Percentiles rank a stretch among this genome's conserved stretches.
phyloP scores from a whole-genome alignment of 192 early-diverging fungal genomes.

The Coemansia sp. region DNA sequence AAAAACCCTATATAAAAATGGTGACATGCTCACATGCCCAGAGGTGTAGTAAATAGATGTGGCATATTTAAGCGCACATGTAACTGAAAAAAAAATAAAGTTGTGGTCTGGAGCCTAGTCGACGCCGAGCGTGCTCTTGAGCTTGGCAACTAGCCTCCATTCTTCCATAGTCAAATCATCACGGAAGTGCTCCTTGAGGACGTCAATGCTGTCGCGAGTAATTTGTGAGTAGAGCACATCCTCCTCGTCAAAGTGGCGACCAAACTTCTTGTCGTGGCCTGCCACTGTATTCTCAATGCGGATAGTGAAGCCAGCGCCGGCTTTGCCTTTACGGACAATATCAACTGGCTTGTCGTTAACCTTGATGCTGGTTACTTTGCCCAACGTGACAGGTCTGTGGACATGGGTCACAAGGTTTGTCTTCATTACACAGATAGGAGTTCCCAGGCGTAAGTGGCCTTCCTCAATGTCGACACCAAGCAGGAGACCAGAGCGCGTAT shows the following conservation, averaged over 20 bases:
- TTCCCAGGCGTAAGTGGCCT: slow-evolving; percentile 85
- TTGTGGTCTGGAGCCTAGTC: slow-evolving; percentile 12
- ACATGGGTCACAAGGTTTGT: slow-evolving; percentile 72
- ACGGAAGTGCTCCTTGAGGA: slow-evolving; percentile 93
- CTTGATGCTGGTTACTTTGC: slow-evolving; percentile 91
- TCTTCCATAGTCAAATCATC: slow-evolving; percentile 90
- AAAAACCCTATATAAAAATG: too few species aligned
- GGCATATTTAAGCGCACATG: too few species aligned
- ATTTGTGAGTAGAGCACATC: slow-evolving; percentile 83
- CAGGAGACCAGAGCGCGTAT: slow-evolving; percentile 92
- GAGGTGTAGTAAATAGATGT: too few species aligned
- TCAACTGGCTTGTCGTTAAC: slow-evolving; percentile 86
- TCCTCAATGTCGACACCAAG: slow-evolving; percentile 94
- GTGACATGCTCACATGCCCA: too few species aligned
- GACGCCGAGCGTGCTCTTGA: slow-evolving; percentile 74
- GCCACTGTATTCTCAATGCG: slow-evolving; percentile 87
- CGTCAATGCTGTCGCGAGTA: slow-evolving; percentile 89
- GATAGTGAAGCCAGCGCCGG: slow-evolving; percentile 79
- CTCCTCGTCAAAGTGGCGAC: slow-evolving; percentile 87
- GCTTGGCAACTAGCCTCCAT: slow-evolving; percentile 76
- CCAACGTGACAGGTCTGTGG: slow-evolving; percentile 72
- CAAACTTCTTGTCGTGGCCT: slow-evolving; percentile 87
- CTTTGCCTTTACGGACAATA: slow-evolving; percentile 78
- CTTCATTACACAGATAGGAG: slow-evolving; percentile 88
- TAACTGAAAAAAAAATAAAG: slow-evolving; percentile 55